These are phyloP conservation scores for Leccinum disarticulatum DNA, from an alignment of 768 basidiomycete species.

Conservation along the genomic window DNA sequence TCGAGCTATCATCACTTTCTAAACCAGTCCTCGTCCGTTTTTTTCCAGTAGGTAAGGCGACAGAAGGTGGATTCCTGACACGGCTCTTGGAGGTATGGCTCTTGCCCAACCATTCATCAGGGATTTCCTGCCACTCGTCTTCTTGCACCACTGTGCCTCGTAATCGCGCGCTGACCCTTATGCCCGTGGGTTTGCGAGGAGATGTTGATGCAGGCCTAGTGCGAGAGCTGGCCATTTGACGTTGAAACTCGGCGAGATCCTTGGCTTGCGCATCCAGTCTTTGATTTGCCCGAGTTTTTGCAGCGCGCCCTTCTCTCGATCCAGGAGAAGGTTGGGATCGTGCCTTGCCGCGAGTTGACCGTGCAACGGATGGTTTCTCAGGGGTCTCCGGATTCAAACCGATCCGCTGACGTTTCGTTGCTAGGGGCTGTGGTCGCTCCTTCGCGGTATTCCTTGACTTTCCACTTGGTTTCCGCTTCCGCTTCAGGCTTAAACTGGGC, in stretches of 20 bases:
- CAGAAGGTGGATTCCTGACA: conserved; percentile 12
- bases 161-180: conserved; percentile 65
- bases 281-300: conserved; percentile 69
- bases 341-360: conserved; percentile 17
- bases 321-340: conserved; percentile 24
- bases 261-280: conserved; percentile 69
- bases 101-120: conserved; percentile 62
- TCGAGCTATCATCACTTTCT: conserved; percentile 58
- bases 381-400: conserved; percentile 2
- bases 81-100: conserved; percentile 19
- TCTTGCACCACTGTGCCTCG: conserved; percentile 54
- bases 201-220: conserved; percentile 12
- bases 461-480: conserved; percentile 39
- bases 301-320: conserved; percentile 56
- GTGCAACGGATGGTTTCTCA: conserved; percentile 9
- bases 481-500: conserved; percentile 47
- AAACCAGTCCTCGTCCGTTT: conserved; percentile 48
- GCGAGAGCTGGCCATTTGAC: conserved; percentile 36
- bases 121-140: conserved; percentile 75
- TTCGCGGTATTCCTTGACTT: conserved; percentile 21
- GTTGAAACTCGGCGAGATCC: conserved; percentile 62
- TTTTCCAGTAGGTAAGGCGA: conserved; percentile 11
- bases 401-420: conserved; percentile 29
- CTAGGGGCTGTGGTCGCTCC: conserved; percentile 13
- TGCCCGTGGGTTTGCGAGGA: conserved; percentile 46